phyloP scores from a whole-genome alignment of 2,329 filamentous ascomycete species.

The Bretziella fagacearum region DNA sequence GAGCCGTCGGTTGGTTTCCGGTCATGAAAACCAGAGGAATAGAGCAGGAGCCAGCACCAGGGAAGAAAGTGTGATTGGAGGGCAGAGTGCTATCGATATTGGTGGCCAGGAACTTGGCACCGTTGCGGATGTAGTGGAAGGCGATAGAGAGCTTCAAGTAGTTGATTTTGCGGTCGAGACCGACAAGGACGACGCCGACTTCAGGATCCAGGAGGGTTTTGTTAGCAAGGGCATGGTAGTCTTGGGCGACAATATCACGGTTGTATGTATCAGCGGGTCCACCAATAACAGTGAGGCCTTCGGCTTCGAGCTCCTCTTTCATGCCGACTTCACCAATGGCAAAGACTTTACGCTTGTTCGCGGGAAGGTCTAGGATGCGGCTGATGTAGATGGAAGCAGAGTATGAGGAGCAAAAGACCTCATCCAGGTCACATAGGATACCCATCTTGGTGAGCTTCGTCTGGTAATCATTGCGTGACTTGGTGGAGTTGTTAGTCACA shows the following conservation, averaged over 20 bases:
- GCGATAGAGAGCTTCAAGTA: conserved; percentile 81
- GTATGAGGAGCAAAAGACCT: conserved; percentile 93
- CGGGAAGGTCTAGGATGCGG: conserved; percentile 65
- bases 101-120: conserved; percentile 78
- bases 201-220: conserved; percentile 64
- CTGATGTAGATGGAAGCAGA: conserved; percentile 91
- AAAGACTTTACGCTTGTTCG: conserved; percentile 80
- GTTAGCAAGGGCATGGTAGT: conserved; percentile 65
- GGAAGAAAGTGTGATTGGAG: conserved; percentile 66
- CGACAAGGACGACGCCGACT: conserved; percentile 76
- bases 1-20: conserved; percentile 50
- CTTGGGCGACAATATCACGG: conserved; percentile 61
- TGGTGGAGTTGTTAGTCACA: conserved; percentile 98
- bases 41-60: conserved; percentile 71
- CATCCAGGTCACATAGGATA: conserved; percentile 65
- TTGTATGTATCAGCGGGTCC: conserved; percentile 68
- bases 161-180: conserved; percentile 87
- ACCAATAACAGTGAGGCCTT: conserved; percentile 65
- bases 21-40: conserved; percentile 62
- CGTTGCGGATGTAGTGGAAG: conserved; percentile 68
- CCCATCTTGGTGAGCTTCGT: conserved; percentile 73
- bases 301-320: conserved; percentile 68
- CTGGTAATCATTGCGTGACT: conserved; percentile 80
- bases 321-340: conserved; percentile 84
- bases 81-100: conserved; percentile 87